Evolutionary conservation across 148 eudicot species (phyloP).

Genomic region (Agrostemma githago): DNA sequence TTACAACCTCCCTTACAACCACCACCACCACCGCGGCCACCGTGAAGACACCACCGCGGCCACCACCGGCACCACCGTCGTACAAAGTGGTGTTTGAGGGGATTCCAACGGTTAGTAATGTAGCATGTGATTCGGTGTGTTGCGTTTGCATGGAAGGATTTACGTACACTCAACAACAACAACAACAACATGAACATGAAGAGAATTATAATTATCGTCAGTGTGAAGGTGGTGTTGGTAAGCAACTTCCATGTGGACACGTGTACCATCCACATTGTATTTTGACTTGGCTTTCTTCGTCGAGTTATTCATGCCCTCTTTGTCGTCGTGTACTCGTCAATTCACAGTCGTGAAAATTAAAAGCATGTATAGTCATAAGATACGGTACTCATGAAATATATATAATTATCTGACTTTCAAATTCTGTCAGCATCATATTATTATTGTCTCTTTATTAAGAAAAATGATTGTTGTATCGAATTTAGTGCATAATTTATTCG

Average conservation of each 20-base stretch:
- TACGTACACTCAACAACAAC: background rate
- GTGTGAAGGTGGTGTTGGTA: constrained; percentile 8
- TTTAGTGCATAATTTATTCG: too few species aligned
- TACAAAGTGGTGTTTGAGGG: constrained; percentile 1
- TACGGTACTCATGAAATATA: too few species aligned
- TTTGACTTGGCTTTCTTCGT: constrained; percentile 38
- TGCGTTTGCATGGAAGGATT: constrained; percentile 56
- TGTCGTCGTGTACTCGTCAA: constrained; percentile 36
- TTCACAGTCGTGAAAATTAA: background rate
- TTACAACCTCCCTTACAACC: constrained; percentile 17
- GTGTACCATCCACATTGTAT: constrained; percentile 53
- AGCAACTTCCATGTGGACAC: constrained; percentile 50
- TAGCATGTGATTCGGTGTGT: constrained; percentile 29
- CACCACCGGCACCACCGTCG: constrained; percentile 7
- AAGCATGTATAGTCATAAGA: too few species aligned
- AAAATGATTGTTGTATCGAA: too few species aligned
- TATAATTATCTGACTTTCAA: too few species aligned
- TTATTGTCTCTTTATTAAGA: too few species aligned
- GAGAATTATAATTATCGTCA: too few species aligned
- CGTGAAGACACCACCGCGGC: constrained; percentile 1
- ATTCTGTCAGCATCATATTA: too few species aligned
- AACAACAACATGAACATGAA: background rate
- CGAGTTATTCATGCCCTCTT: constrained; percentile 50
- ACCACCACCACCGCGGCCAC: background rate
- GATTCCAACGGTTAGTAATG: constrained; percentile 20